Percentiles rank a stretch among this genome's conserved stretches.
Conservation (phyloP, 768 basidiomycete genomes). For the Cyclocybe aegerita region DNA sequence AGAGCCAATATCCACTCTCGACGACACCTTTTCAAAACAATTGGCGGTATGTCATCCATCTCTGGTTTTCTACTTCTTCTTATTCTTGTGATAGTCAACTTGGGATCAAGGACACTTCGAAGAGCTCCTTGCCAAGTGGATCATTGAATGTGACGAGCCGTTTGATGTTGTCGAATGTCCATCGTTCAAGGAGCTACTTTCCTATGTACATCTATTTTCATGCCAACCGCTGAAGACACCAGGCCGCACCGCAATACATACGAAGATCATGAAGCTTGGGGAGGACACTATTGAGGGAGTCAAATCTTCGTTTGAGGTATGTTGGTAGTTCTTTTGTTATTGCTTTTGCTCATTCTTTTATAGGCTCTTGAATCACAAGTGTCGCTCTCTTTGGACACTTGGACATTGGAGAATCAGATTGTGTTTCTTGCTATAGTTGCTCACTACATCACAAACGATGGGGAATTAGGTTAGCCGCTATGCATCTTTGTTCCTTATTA, state of each 20-base stretch:
- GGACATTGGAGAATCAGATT: constrained; percentile 29
- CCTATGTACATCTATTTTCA: constrained; percentile 14
- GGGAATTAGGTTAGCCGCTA: constrained; percentile 17
- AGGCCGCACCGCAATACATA: too few species aligned
- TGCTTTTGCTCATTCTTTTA: constrained; percentile 1
- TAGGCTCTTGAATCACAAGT: constrained; percentile 14
- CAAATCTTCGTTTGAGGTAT: constrained; percentile 16
- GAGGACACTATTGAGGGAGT: constrained; percentile 14
- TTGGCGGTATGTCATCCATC: too few species aligned
- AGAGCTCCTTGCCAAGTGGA: too few species aligned
- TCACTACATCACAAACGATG: constrained; percentile 25
- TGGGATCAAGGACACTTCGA: too few species aligned
- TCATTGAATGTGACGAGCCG: too few species aligned
- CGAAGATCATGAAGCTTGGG: too few species aligned
- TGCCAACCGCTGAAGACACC: constrained; percentile 3
- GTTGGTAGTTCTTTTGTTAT: not conserved
- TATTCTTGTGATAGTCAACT: too few species aligned
- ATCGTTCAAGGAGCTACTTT: constrained; percentile 14
- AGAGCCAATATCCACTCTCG: too few species aligned
- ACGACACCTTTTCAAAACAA: too few species aligned
- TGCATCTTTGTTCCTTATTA: not conserved
- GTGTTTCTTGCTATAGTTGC: constrained; percentile 28
- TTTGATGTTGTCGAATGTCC: constrained; percentile 20
- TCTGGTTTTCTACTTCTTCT: too few species aligned
- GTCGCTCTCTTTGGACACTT: constrained; percentile 24